Conservation (phyloP, 179 eudicot genomes). For the Vitellaria paradoxa region DNA sequence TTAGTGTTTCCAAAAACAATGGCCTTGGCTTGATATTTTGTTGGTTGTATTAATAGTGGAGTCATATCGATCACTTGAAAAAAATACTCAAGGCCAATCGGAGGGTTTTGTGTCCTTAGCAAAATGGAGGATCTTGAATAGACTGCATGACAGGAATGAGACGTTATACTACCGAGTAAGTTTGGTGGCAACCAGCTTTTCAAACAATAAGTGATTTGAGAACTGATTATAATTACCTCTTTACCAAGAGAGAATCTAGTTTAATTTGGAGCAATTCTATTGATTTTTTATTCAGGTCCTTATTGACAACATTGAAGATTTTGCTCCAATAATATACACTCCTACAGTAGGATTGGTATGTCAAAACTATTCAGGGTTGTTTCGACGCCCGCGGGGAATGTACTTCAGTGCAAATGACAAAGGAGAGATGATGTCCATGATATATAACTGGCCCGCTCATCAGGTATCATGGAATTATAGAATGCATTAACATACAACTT, state of each 20-base stretch:
- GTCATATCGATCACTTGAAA: conserved; percentile 82
- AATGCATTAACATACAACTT: no score
- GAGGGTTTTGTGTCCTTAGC: conserved; percentile 62
- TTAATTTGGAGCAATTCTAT: conserved; percentile 27
- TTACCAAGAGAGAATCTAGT: background rate
- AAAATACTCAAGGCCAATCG: conserved; percentile 73
- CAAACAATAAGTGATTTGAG: conserved; percentile 3
- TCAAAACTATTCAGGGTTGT: conserved; percentile 97
- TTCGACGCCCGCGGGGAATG: conserved; percentile 99
- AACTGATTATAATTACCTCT: background rate
- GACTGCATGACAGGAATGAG: conserved; percentile 98
- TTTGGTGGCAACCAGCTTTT: conserved; percentile 10
- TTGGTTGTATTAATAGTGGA: conserved; percentile 59
- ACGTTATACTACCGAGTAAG: conserved; percentile 94
- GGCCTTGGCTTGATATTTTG: conserved; percentile 8
- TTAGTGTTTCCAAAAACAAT: background rate
- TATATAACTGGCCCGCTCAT: conserved; percentile 92
- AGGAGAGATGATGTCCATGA: conserved; percentile 99
- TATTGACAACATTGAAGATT: conserved; percentile 89
- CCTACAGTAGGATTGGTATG: conserved; percentile 99
- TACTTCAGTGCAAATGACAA: conserved; percentile 97
- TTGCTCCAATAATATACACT: conserved; percentile 98
- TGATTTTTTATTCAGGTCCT: conserved; percentile 64
- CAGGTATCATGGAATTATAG: conserved; percentile 43
- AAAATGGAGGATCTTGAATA: conserved; percentile 96